Percentiles rank a stretch among this genome's conserved stretches.
Conservation (phyloP, 768 basidiomycete genomes). For the Dioszegia hungarica region DNA sequence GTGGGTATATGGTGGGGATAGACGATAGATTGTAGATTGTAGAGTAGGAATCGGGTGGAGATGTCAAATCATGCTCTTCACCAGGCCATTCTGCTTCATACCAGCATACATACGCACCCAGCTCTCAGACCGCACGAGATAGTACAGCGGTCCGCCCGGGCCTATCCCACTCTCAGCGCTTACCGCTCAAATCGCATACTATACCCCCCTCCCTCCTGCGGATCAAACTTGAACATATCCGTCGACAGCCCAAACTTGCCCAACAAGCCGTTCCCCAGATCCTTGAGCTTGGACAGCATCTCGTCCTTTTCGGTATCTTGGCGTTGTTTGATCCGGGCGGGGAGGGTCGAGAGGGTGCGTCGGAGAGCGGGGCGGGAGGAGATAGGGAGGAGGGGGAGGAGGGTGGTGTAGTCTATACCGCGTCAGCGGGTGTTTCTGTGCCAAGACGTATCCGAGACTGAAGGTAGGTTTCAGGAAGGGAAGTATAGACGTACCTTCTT, state of each 20-base stretch:
- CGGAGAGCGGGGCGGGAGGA: conserved; percentile 55
- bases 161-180: too few species aligned
- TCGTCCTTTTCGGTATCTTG: conserved; percentile 84
- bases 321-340: conserved; percentile 65
- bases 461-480: background rate
- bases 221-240: conserved; percentile 93
- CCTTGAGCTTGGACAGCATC: conserved; percentile 89
- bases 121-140: too few species aligned
- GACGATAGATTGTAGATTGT: conserved; percentile 54
- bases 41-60: background rate
- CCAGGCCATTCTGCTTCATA: too few species aligned
- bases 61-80: too few species aligned
- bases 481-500: conserved; percentile 73
- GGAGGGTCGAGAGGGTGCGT: conserved; percentile 57
- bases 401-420: conserved; percentile 65
- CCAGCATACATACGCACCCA: too few species aligned
- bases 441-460: too few species aligned
- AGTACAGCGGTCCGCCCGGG: too few species aligned
- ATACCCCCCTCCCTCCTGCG: conserved; percentile 93
- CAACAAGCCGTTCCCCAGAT: conserved; percentile 80
- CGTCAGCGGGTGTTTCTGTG: too few species aligned
- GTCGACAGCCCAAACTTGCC: conserved; percentile 95
- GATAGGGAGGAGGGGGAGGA: conserved; percentile 63
- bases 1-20: conserved; percentile 85
- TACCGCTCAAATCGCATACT: conserved; percentile 69